These are phyloP conservation scores for Globisporangium nodosum DNA, from an alignment of 352 stramenopile genomes.

Conservation along the genomic window DNA sequence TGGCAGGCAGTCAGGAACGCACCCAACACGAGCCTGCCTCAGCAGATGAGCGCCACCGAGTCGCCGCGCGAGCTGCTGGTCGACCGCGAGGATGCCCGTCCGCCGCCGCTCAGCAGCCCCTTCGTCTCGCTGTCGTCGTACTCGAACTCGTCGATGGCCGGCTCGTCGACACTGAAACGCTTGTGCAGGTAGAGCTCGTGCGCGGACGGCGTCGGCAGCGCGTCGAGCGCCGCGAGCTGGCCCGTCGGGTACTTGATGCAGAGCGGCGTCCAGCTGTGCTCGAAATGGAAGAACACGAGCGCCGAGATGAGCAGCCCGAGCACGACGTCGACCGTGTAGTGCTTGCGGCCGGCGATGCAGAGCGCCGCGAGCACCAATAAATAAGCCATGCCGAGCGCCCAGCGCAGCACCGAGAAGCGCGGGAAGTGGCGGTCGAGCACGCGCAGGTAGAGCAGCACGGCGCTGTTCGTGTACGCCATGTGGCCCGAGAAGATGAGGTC, in stretches of 20 bases:
- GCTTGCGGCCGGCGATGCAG: slow-evolving; percentile 61
- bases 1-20: neutral
- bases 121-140: slow-evolving; percentile 13
- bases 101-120: slow-evolving; percentile 6
- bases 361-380: slow-evolving; percentile 41
- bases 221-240: slow-evolving; percentile 16
- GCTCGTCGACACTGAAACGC: slow-evolving; percentile 52
- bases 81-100: neutral
- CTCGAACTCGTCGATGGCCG: slow-evolving; percentile 32
- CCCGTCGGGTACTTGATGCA: slow-evolving; percentile 30
- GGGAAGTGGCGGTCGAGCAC: slow-evolving; percentile 50
- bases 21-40: slow-evolving; percentile 6
- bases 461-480: slow-evolving; percentile 66
- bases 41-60: slow-evolving; percentile 42
- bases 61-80: slow-evolving; percentile 20
- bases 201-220: slow-evolving; percentile 1
- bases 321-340: slow-evolving; percentile 78
- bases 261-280: slow-evolving; percentile 61
- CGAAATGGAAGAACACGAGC: slow-evolving; percentile 77
- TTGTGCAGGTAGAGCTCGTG: slow-evolving; percentile 27
- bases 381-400: slow-evolving; percentile 47
- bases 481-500: slow-evolving; percentile 78
- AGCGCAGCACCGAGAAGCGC: slow-evolving; percentile 42
- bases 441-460: slow-evolving; percentile 62
- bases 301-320: slow-evolving; percentile 57